These are phyloP conservation scores for Paecilomyces formosus DNA, from an alignment of 2,329 filamentous ascomycete genomes.

Conservation along the genomic window DNA sequence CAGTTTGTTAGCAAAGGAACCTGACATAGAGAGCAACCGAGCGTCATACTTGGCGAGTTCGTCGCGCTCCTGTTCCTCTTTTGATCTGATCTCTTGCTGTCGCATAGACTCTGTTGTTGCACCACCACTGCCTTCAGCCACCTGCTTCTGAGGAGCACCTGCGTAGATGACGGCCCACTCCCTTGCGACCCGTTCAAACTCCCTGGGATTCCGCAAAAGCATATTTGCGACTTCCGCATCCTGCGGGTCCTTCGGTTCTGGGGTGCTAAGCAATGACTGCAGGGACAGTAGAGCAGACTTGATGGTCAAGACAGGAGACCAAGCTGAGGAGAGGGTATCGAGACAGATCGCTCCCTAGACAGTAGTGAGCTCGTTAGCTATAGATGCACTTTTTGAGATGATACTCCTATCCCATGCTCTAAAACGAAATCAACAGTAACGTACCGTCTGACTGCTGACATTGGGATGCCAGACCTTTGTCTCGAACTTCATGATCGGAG, in stretches of 20 bases:
- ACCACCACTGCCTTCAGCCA: constrained; percentile 47
- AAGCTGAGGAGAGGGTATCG: constrained; percentile 79
- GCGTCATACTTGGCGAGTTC: constrained; percentile 46
- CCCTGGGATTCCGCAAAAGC: constrained; percentile 70
- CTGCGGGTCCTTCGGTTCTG: constrained; percentile 93
- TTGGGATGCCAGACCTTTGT: constrained; percentile 98
- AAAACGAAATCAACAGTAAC: constrained; percentile 21
- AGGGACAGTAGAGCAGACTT: constrained; percentile 91
- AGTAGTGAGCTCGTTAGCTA: constrained; percentile 3
- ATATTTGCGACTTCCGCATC: constrained; percentile 92
- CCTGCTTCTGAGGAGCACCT: constrained; percentile 57
- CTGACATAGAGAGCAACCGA: background rate
- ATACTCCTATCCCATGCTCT: background rate
- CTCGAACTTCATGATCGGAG: constrained; percentile 81
- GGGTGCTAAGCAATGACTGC: constrained; percentile 84
- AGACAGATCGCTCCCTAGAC: constrained; percentile 87
- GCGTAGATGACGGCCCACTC: constrained; percentile 87
- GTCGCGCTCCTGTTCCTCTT: constrained; percentile 50
- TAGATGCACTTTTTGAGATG: background rate
- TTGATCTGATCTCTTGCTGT: constrained; percentile 46
- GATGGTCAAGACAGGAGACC: constrained; percentile 94
- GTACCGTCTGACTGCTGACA: constrained; percentile 83
- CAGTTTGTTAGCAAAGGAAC: constrained; percentile 20
- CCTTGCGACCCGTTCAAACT: constrained; percentile 73
- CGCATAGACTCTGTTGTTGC: constrained; percentile 47